Conservation (phyloP, 129 eudicot species). For the Tagetes erecta region DNA sequence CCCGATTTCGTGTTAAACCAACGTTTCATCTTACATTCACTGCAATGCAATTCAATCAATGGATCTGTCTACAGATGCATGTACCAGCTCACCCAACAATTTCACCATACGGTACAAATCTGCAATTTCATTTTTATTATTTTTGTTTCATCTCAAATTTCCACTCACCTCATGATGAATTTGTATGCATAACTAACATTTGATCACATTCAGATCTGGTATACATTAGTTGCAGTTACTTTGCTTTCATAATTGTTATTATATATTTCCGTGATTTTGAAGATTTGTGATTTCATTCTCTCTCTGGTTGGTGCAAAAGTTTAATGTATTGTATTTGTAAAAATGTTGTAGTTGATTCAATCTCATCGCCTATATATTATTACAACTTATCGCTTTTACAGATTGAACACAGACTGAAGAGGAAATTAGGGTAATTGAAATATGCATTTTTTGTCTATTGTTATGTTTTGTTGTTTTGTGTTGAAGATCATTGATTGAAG, state of each 20-base stretch:
- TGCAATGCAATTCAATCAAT: no score
- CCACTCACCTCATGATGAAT: not conserved
- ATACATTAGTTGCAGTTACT: slow-evolving; percentile 22
- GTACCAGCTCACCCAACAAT: slow-evolving; percentile 23
- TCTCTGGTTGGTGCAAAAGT: slow-evolving; percentile 21
- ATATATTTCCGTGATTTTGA: slow-evolving; percentile 37
- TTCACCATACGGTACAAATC: not conserved
- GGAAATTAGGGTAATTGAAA: slow-evolving; percentile 18
- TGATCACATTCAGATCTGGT: slow-evolving; percentile 49
- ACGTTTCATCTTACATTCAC: no score
- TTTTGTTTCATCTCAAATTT: no score
- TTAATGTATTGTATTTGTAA: not conserved
- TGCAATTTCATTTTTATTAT: not conserved
- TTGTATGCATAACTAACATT: not conserved
- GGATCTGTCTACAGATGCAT: slow-evolving; percentile 14
- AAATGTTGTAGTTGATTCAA: not conserved
- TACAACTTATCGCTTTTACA: slow-evolving; percentile 11
- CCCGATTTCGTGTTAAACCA: no score
- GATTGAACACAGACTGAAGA: not conserved
- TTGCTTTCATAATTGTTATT: slow-evolving; percentile 28
- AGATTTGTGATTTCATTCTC: slow-evolving; percentile 21
- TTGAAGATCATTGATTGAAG: no score
- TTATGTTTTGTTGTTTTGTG: no score
- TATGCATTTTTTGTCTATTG: not conserved
- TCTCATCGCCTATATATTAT: slow-evolving; percentile 21